Percentiles rank a stretch among this genome's conserved stretches.
These are phyloP conservation scores for Echites panduratus DNA, from an alignment of 257 asterid genomes.

Conservation along the genomic window DNA sequence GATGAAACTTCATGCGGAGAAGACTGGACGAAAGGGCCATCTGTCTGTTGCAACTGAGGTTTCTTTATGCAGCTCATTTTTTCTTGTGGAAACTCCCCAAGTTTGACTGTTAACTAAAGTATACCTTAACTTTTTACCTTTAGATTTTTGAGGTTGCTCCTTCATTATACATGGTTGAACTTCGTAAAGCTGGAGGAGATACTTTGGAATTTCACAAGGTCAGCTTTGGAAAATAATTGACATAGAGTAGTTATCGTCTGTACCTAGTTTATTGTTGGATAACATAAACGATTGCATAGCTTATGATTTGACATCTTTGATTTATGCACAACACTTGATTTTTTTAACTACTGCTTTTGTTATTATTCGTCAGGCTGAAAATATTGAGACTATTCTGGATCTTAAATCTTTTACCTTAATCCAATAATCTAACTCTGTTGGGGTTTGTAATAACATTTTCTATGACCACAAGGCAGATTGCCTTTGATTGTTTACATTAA, in stretches of 20 bases:
- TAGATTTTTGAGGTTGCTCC: slow-evolving; percentile 95
- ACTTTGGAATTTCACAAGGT: slow-evolving; percentile 95
- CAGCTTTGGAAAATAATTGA: background rate
- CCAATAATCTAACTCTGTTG: background rate
- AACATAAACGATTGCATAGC: background rate
- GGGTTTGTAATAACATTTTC: background rate
- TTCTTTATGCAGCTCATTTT: slow-evolving; percentile 17
- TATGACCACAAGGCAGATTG: background rate
- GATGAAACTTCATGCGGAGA: slow-evolving; percentile 94
- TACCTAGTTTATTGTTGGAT: background rate
- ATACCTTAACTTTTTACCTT: slow-evolving; percentile 4
- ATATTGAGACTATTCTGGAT: background rate
- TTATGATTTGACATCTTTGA: background rate
- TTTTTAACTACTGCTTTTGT: background rate
- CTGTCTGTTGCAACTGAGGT: slow-evolving; percentile 89
- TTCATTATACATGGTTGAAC: slow-evolving; percentile 81
- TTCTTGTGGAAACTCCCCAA: background rate
- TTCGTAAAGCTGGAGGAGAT: slow-evolving; percentile 93
- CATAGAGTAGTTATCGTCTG: too few species aligned
- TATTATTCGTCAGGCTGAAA: background rate
- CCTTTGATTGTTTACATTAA: background rate
- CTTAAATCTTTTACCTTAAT: background rate
- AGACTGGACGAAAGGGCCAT: slow-evolving; percentile 92
- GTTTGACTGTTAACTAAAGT: background rate
- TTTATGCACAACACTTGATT: background rate